These are phyloP conservation scores for Cryptosporidium ubiquitum DNA, from an alignment of 169 alveolate genomes.

Conservation along the genomic window DNA sequence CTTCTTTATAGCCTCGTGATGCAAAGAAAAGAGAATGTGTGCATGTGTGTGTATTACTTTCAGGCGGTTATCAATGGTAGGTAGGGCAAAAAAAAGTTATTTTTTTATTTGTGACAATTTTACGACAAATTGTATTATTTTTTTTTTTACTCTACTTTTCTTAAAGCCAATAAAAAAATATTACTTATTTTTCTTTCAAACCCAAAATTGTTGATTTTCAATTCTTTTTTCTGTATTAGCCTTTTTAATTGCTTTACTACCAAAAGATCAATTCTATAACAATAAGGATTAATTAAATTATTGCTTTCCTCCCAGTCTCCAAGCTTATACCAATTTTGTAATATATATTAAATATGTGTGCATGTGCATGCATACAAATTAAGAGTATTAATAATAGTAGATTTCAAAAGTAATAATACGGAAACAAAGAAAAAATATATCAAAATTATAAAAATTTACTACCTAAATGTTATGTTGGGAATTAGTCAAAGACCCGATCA, in stretches of 20 bases:
- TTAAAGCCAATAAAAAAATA: neutral
- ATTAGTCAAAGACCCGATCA: neutral
- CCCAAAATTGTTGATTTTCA: too few species aligned
- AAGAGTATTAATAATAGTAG: neutral
- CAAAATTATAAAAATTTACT: neutral
- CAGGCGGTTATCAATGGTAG: neutral
- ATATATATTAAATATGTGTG: neutral
- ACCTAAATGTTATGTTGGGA: neutral
- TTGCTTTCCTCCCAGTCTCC: neutral
- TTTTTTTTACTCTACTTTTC: too few species aligned
- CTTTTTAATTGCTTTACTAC: neutral
- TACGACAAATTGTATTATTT: neutral
- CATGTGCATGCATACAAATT: constrained; percentile 1
- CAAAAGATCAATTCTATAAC: too few species aligned
- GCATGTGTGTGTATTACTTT: neutral
- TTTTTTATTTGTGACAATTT: neutral
- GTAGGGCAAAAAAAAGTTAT: neutral
- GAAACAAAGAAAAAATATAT: neutral
- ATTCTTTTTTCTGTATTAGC: neutral
- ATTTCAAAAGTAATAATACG: neutral
- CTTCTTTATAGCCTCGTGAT: constrained; percentile 21
- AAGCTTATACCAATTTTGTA: neutral
- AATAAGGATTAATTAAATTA: neutral
- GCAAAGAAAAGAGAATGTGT: constrained; percentile 15
- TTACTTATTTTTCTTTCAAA: too few species aligned